These are phyloP conservation scores for Panicum virgatum DNA, from an alignment of 202 grass and related monocot genomes.

Conservation along the genomic window DNA sequence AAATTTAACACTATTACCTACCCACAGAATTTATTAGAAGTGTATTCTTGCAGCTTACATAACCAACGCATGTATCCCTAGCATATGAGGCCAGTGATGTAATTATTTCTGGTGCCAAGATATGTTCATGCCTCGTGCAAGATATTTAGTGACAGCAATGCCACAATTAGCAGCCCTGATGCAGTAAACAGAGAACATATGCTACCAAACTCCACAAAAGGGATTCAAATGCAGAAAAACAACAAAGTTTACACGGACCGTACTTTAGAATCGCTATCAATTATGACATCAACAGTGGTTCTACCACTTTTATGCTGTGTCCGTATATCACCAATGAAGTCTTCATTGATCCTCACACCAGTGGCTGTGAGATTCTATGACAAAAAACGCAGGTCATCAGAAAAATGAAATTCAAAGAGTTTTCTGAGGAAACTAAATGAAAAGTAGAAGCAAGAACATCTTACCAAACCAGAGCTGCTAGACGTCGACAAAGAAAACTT, in stretches of 20 bases:
- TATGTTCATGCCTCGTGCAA: not conserved
- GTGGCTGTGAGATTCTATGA: constrained; percentile 65
- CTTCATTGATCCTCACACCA: constrained; percentile 68
- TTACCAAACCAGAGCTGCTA: constrained; percentile 66
- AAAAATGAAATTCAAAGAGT: constrained; percentile 1
- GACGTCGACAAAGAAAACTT: constrained; percentile 66
- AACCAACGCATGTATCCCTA: not conserved
- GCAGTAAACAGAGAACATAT: not conserved
- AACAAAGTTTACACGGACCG: constrained; percentile 12
- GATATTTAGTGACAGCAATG: not conserved
- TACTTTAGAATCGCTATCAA: constrained; percentile 82
- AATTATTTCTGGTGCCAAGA: not conserved
- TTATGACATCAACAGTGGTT: constrained; percentile 72
- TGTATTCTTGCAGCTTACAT: not conserved
- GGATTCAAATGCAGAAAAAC: not conserved
- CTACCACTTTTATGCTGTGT: constrained; percentile 66
- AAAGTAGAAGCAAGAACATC: not conserved
- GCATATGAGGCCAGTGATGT: not conserved
- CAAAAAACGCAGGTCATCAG: constrained; percentile 12
- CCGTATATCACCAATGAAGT: constrained; percentile 78
- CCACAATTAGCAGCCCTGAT: constrained; percentile 1
- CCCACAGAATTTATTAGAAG: not conserved
- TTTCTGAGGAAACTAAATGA: not conserved
- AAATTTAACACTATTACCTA: not conserved
- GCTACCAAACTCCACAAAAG: not conserved